Evolutionary conservation across 1,284 basidiomycete genomes (phyloP), one percentile per base, ranked within the genome.

Genomic region (Ustilago shanxiensis): DNA sequence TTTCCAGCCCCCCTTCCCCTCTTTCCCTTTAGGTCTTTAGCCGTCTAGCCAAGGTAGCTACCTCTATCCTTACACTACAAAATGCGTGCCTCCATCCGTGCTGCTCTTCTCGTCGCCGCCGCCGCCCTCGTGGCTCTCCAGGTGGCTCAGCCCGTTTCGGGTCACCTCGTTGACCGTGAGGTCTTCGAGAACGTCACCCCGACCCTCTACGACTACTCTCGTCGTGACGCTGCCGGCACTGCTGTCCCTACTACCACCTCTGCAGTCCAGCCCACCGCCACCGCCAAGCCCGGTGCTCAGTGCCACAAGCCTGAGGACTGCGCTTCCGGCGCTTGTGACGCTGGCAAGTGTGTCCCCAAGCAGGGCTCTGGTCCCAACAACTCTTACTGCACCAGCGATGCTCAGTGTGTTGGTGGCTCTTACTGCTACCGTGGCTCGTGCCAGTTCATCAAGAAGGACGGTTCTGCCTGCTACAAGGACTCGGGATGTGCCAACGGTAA

Each of bases 81-180:
- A 7, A 75, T 75, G 72, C 72, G 72, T 35, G 53, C 72, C 39
- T 75, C 72, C 20, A 29, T 75, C 67, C 63, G 63, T 33, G 64
- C 67, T 29, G 67, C 63, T 60, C 20, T 70, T 37, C 56, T 75
- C 56, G 55, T 70, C 52, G 67, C 57, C 59, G 63, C 51, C 24
- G 62, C 72, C 29, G 63, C 63, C 41, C 63, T 75, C 20, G 63
- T 66, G 56, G 72, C 64, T 26, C 60, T 75, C 20, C 72, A 75
- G 72, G 67, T 70, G 16, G 64, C 67, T 52, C 72, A 74, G 72
- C 72, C 72, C 50, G 66, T 66, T 20, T 70, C 66, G 24, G 72
- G 49, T 65, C 60, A 60, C 60, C 60, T 75, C 20, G 64, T 75
- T 22, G 72, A 70, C 60, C 72, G 64, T 29, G 72, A 70, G 60